Conservation (phyloP, 495 filamentous ascomycete genomes). For the Penicillium nucicola region DNA sequence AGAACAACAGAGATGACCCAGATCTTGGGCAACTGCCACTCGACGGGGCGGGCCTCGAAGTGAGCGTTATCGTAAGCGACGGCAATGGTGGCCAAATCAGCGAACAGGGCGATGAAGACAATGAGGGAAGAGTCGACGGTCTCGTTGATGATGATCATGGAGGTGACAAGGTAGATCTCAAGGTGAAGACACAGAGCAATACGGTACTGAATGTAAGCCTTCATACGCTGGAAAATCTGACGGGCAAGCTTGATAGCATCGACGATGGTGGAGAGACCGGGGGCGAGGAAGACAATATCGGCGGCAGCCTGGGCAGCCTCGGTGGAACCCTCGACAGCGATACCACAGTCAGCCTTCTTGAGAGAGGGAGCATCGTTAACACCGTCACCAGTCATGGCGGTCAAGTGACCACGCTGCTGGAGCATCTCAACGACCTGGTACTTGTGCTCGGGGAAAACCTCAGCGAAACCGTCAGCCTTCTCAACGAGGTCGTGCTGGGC, state of each 20-base stretch:
- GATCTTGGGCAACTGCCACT: slow-evolving; percentile 77
- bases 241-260: slow-evolving; percentile 75
- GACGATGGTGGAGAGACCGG: slow-evolving; percentile 73
- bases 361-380: slow-evolving; percentile 71
- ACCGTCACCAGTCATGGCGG: slow-evolving; percentile 74
- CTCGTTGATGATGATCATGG: slow-evolving; percentile 75
- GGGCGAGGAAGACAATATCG: slow-evolving; percentile 77
- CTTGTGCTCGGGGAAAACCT: slow-evolving; percentile 76
- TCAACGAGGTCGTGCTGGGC: slow-evolving; percentile 74
- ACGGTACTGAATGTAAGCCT: slow-evolving; percentile 78
- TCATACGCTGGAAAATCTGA: slow-evolving; percentile 82
- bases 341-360: slow-evolving; percentile 75
- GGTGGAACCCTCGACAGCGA: slow-evolving; percentile 73
- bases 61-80: slow-evolving; percentile 76
- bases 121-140: slow-evolving; percentile 64
- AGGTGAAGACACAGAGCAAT: slow-evolving; percentile 74
- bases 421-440: slow-evolving; percentile 77
- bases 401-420: slow-evolving; percentile 70
- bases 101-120: slow-evolving; percentile 75
- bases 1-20: slow-evolving; percentile 71
- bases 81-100: slow-evolving; percentile 73
- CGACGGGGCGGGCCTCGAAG: slow-evolving; percentile 67
- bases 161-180: slow-evolving; percentile 75
- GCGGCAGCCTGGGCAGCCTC: slow-evolving; percentile 75
- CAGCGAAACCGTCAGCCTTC: slow-evolving; percentile 73